Evolutionary conservation across 495 filamentous ascomycete genomes (phyloP).

Genomic region (Ramalina intermedia): DNA sequence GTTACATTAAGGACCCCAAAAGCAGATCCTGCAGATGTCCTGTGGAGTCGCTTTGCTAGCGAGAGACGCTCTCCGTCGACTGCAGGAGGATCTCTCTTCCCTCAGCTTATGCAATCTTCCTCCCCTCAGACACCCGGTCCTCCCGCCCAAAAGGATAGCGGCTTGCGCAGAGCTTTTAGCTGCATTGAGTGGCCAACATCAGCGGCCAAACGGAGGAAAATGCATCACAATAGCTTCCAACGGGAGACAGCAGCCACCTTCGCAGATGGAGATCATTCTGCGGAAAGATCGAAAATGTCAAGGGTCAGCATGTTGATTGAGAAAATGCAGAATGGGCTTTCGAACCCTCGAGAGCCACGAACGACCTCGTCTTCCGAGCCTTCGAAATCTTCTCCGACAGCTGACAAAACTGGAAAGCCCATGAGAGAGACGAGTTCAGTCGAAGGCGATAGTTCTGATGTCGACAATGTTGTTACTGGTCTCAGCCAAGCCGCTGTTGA

Average conservation of each 20-base stretch:
- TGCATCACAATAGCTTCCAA: conserved; percentile 20
- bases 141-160: conserved; percentile 29
- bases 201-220: conserved; percentile 38
- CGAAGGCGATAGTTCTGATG: neutral
- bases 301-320: conserved; percentile 51
- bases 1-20: conserved; percentile 56
- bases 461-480: conserved; percentile 6
- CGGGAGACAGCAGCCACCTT: conserved; percentile 31
- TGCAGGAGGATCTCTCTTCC: conserved; percentile 35
- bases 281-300: conserved; percentile 36
- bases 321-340: conserved; percentile 48
- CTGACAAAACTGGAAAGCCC: conserved; percentile 19
- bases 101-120: conserved; percentile 50
- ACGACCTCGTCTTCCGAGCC: conserved; percentile 18
- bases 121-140: conserved; percentile 46
- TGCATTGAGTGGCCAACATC: conserved; percentile 46
- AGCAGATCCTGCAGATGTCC: conserved; percentile 65
- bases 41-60: conserved; percentile 62
- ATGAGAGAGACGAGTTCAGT: neutral
- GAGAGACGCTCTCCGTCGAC: conserved; percentile 20
- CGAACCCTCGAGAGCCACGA: conserved; percentile 21
- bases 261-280: conserved; percentile 37
- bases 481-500: conserved; percentile 6
- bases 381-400: conserved; percentile 42
- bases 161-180: conserved; percentile 53